Evolutionary conservation across 495 filamentous ascomycete species (phyloP), one percentile per base, ranked within the genome.

Genomic region (Rostrohypoxylon terebratum): DNA sequence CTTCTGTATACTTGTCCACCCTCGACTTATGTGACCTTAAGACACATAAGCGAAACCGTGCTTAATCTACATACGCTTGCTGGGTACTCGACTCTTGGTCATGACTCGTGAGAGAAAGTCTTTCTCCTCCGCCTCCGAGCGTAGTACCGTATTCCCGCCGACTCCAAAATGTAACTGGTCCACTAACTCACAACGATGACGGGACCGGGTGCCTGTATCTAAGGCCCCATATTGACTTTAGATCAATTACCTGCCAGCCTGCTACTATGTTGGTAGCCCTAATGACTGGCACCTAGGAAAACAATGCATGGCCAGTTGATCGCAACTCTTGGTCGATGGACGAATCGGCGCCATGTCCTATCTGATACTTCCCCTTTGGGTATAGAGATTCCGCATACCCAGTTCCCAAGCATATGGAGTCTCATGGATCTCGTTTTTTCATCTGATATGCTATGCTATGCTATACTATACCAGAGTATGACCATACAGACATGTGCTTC

Each of bases 131-230:
- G 28, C 59, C 65, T 62, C 60, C 60, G 65, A 63, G 53, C 36
- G 45, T 40, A 59, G 61, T 54, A 63, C 69, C 14, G 51, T 59
- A 68, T 50, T 59, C 53, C 23, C 51, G 13, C 44, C 62, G 21
- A 18, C 70, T 51, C 64, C 64, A 73, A 64, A 68, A 68, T 73
- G 70, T 61, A 64, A 68, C 64, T 60, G 33, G 21, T 53, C 23
- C 13, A 28, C 48, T n/a, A 53, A 11, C 20, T 51, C 63, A 7
- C 13, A 54, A 64, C n/a, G 47, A 54, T 59, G 55, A 45, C 65
- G 21, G 51, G 65, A 23, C 55, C 53, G 28, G 34, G 31, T 59
- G 60, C 23, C 61, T 71, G 58, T 42, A 63, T 25, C 36, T 6
- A 31, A 13, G 21, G n/a, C 60, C 55, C 59, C 63, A 58, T 63